phyloP scores from a whole-genome alignment of 352 stramenopile species.

The Phytophthora tubulina region DNA sequence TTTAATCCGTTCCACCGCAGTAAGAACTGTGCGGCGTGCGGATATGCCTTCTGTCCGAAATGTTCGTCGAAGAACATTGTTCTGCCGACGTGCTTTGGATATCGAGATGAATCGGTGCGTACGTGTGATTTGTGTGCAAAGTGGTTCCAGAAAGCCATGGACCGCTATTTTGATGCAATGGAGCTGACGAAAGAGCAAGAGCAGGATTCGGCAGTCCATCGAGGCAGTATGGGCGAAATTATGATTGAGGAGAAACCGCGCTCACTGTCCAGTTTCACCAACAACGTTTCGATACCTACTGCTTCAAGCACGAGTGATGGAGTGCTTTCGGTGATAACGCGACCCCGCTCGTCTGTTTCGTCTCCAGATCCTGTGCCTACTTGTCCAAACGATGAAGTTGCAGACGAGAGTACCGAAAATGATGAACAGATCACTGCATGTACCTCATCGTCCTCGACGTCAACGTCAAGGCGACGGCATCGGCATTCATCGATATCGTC shows the following conservation, averaged over 20 bases:
- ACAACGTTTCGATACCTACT: slow-evolving; percentile 1
- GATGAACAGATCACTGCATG: slow-evolving; percentile 19
- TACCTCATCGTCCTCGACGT: slow-evolving; percentile 15
- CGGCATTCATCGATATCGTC: slow-evolving; percentile 41
- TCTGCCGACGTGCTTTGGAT: slow-evolving; percentile 69
- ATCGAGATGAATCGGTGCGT: slow-evolving; percentile 55
- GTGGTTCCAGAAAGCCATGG: slow-evolving; percentile 79
- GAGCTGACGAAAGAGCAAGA: slow-evolving; percentile 44
- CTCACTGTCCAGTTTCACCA: slow-evolving; percentile 18
- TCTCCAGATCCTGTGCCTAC: slow-evolving; percentile 29
- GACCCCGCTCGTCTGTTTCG: slow-evolving; percentile 32
- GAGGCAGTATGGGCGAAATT: slow-evolving; percentile 27
- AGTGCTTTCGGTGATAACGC: slow-evolving; percentile 13
- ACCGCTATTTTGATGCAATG: slow-evolving; percentile 73
- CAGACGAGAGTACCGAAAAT: slow-evolving; percentile 33
- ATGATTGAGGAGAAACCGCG: slow-evolving; percentile 33
- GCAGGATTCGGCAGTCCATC: slow-evolving; percentile 22
- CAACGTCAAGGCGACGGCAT: slow-evolving; percentile 33
- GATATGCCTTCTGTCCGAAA: slow-evolving; percentile 72
- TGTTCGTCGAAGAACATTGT: slow-evolving; percentile 66
- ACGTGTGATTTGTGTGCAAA: slow-evolving; percentile 65
- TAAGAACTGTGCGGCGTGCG: slow-evolving; percentile 66
- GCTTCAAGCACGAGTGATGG: slow-evolving; percentile 27
- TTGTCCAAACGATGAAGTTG: slow-evolving; percentile 33
- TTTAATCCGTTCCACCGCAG: slow-evolving; percentile 81